A percentile compares a stretch with the other conserved stretches of the same genome.
Conservation (phyloP, 805 yeast genomes). For the Lipomyces mesembrius region DNA sequence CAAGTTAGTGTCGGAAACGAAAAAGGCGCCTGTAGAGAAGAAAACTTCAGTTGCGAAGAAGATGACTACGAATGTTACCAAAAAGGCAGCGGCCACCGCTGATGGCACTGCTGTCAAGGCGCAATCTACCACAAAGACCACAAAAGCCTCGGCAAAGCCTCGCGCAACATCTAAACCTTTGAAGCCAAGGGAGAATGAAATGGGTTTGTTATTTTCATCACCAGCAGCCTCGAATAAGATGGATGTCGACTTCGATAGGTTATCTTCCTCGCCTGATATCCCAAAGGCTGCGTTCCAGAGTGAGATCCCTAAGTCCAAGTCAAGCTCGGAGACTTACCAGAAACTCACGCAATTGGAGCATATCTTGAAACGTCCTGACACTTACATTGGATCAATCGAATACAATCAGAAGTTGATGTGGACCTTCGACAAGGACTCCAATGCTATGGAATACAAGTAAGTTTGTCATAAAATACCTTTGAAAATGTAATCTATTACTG, state of each 20-base stretch:
- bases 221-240: slow-evolving; percentile 16
- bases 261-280: slow-evolving; percentile 21
- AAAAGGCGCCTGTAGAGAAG: slow-evolving; percentile 20
- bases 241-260: slow-evolving; percentile 11
- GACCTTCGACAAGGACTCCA: slow-evolving; percentile 72
- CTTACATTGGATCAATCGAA: slow-evolving; percentile 95
- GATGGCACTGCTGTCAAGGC: slow-evolving; percentile 18
- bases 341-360: slow-evolving; percentile 94
- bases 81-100: slow-evolving; percentile 31
- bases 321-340: slow-evolving; percentile 79
- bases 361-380: slow-evolving; percentile 95
- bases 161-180: slow-evolving; percentile 14
- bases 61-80: slow-evolving; percentile 18
- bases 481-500: slow-evolving; percentile 11
- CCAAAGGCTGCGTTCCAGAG: slow-evolving; percentile 14
- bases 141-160: slow-evolving; percentile 20
- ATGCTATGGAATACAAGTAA: slow-evolving; percentile 55
- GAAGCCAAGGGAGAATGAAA: slow-evolving; percentile 20
- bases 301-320: slow-evolving; percentile 41
- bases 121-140: slow-evolving; percentile 18
- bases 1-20: slow-evolving; percentile 16
- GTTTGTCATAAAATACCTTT: not conserved
- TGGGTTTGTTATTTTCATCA: slow-evolving; percentile 10
- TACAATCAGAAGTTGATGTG: slow-evolving; percentile 78
- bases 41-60: slow-evolving; percentile 16